Evolutionary conservation across 805 yeast species (phyloP).

Genomic region (Lipomyces sp.): DNA sequence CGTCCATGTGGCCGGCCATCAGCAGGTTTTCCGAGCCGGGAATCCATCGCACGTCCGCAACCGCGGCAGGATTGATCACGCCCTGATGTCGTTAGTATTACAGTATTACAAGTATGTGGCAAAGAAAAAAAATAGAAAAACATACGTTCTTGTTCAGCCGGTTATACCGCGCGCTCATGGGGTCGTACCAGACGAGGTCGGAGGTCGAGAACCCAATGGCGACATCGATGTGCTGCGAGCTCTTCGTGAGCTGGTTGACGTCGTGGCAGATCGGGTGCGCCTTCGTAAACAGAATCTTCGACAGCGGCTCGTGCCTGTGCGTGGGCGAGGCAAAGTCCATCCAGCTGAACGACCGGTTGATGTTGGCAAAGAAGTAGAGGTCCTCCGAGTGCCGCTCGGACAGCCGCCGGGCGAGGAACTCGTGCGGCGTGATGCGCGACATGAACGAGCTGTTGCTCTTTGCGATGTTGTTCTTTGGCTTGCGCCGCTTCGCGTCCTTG

Average conservation of each 20-base stretch:
- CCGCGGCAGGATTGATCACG: slow-evolving; percentile 44
- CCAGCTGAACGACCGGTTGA: slow-evolving; percentile 39
- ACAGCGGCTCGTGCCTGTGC: slow-evolving; percentile 39
- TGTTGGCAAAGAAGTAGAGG: slow-evolving; percentile 37
- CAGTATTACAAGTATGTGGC: no score
- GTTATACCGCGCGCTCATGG: slow-evolving; percentile 47
- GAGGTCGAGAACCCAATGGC: slow-evolving; percentile 64
- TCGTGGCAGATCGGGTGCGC: slow-evolving; percentile 43
- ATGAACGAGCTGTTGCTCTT: slow-evolving; percentile 42
- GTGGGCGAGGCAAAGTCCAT: slow-evolving; percentile 33
- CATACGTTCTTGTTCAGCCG: slow-evolving; percentile 48
- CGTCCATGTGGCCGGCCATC: slow-evolving; percentile 61
- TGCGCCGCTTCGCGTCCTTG: slow-evolving; percentile 26
- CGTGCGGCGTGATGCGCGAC: slow-evolving; percentile 39
- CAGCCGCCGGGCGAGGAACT: slow-evolving; percentile 36
- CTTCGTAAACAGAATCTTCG: slow-evolving; percentile 40
- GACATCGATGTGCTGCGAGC: slow-evolving; percentile 45
- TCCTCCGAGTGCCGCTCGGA: slow-evolving; percentile 34
- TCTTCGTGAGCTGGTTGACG: slow-evolving; percentile 36
- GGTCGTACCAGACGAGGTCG: slow-evolving; percentile 61
- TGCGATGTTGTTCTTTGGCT: slow-evolving; percentile 39
- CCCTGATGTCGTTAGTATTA: slow-evolving; percentile 33
- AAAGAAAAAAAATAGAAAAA: no score
- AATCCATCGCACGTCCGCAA: slow-evolving; percentile 48
- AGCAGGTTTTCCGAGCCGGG: slow-evolving; percentile 45